A percentile compares a stretch with the other conserved stretches of the same genome.
phyloP scores from a whole-genome alignment of 1,284 basidiomycete genomes.

The Ceratorhiza oryzae-sativae region DNA sequence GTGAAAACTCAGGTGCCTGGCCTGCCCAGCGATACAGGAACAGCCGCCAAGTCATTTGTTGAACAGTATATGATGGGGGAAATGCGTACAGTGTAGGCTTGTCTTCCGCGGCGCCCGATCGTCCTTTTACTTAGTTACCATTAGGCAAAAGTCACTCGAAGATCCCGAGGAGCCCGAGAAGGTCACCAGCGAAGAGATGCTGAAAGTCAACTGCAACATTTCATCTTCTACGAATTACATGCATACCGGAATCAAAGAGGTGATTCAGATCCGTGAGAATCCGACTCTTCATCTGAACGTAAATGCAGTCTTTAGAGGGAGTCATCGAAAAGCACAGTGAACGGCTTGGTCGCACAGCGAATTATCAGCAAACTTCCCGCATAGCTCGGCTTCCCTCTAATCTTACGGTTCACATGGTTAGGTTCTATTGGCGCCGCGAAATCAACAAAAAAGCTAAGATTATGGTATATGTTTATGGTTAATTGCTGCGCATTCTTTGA shows the following conservation, averaged over 20 bases:
- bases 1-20: constrained; percentile 69
- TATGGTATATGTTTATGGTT: constrained; percentile 66
- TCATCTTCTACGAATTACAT: constrained; percentile 86
- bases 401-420: constrained; percentile 90
- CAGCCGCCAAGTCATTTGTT: constrained; percentile 65
- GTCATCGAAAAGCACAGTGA: constrained; percentile 88
- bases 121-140: constrained; percentile 19
- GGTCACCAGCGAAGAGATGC: constrained; percentile 71
- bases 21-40: constrained; percentile 50
- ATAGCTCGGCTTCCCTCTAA: constrained; percentile 86
- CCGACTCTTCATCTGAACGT: constrained; percentile 14
- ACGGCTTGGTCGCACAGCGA: constrained; percentile 77
- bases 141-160: constrained; percentile 79
- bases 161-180: constrained; percentile 79
- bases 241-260: constrained; percentile 85
- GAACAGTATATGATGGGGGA: constrained; percentile 86
- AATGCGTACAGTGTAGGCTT: constrained; percentile 79
- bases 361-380: constrained; percentile 84
- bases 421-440: constrained; percentile 94
- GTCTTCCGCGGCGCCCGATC: background rate
- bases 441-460: constrained; percentile 93
- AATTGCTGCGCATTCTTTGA: too few species aligned
- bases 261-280: constrained; percentile 52
- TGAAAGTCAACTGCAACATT: constrained; percentile 96
- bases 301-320: constrained; percentile 75